Evolutionary conservation across 352 stramenopile species (phyloP), one percentile per base, ranked within the genome.

Genomic region (Phytophthora chlamydospora): DNA sequence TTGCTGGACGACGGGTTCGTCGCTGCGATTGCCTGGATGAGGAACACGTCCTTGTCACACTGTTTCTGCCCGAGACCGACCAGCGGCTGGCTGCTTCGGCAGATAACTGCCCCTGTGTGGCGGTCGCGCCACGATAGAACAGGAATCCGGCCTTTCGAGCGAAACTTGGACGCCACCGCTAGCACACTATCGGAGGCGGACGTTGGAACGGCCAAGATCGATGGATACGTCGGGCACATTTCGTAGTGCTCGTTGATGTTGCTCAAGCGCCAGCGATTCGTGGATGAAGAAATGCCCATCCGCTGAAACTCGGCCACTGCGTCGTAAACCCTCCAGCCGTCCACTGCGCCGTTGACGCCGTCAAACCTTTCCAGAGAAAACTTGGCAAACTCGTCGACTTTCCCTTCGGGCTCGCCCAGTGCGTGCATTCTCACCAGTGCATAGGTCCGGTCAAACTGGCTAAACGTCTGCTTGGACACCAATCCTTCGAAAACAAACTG

Each of bases 1-100:
- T 86, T 90, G 12, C 59, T 89, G 13, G 84, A 93, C 19, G 81
- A 92, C 17, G 83, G 82, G 24, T 95, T 93, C 9, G 83, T 64
- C 0, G 84, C 85, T 14, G 85, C 73, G 46, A 95, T 93, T 2
- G 83, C 82, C 43, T 93, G 83, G 45, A 95, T 91, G 29, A 95
- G 64, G 40, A 86, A 82, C 35, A 96, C 84, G 40, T 97, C 89
- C 50, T 90, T 90, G 44, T 91, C 82, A 21, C 84, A 95, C 54
- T 93, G 84, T 33, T 88, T 89, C 42, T 93, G 85, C 0, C 84
- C 78, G 0, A 96, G 62, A 11, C 89, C 89, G 11, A 93, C 82
- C 8, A 96, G 74, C 16, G 89, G 89, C 69, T 97, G 89, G 9
- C 80, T 92, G 59, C 88, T 93, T 34, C 89, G 82, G 38, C 76